A percentile compares a stretch with the other conserved stretches of the same genome.
phyloP scores from a whole-genome alignment of 306 rosid genomes.

The Pterocarpus macrocarpus region DNA sequence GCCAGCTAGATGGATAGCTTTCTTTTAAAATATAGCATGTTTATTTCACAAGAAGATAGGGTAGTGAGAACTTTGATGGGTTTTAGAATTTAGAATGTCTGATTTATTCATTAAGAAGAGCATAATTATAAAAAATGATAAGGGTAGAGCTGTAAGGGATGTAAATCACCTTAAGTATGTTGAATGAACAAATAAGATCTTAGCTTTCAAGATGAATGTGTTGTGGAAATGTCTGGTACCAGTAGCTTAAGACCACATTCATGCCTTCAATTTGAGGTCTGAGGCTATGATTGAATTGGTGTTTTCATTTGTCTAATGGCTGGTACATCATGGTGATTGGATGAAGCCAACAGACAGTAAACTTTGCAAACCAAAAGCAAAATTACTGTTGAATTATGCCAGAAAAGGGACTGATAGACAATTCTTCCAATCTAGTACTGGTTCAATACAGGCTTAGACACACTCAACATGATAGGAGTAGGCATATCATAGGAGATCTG shows the following conservation, averaged over 20 bases:
- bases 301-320: slow-evolving; percentile 11
- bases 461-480: slow-evolving; percentile 12
- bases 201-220: slow-evolving; percentile 13
- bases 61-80: background rate
- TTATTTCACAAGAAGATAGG: background rate
- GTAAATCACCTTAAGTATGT: no score
- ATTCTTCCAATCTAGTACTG: slow-evolving; percentile 13
- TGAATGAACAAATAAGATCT: background rate
- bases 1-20: background rate
- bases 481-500: slow-evolving; percentile 16
- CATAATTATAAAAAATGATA: background rate
- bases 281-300: background rate
- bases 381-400: slow-evolving; percentile 14
- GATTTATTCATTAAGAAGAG: background rate
- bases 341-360: slow-evolving; percentile 13
- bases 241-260: slow-evolving; percentile 4
- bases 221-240: slow-evolving; percentile 17
- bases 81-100: slow-evolving; percentile 13
- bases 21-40: background rate
- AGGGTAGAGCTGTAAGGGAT: background rate
- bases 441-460: slow-evolving; percentile 24
- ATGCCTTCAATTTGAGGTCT: slow-evolving; percentile 16
- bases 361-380: background rate
- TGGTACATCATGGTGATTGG: slow-evolving; percentile 26
- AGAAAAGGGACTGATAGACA: slow-evolving; percentile 6